Percentiles rank a stretch among this genome's conserved stretches.
phyloP scores from a whole-genome alignment of 768 basidiomycete genomes.

The Trametes coccinea region DNA sequence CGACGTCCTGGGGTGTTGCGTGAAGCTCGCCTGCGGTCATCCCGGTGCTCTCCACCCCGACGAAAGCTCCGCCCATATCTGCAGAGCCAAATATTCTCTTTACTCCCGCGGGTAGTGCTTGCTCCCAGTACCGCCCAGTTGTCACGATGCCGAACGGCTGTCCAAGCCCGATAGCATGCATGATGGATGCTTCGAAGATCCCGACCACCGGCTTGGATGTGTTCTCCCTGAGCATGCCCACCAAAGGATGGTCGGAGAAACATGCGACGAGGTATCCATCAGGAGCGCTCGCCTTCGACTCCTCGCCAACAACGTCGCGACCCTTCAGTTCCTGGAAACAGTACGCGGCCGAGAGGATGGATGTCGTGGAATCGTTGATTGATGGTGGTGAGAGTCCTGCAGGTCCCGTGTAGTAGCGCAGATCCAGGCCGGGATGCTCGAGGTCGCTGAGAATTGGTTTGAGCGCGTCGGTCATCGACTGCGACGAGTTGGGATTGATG shows the following conservation, averaged over 20 bases:
- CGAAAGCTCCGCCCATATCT: conserved; percentile 26
- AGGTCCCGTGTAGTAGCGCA: conserved; percentile 27
- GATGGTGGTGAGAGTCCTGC: conserved; percentile 20
- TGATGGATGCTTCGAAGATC: conserved; percentile 39
- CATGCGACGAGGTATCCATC: conserved; percentile 33
- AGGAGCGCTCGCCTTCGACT: not conserved
- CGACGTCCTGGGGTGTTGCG: conserved; percentile 26
- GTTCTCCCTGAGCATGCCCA: conserved; percentile 24
- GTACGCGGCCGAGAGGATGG: conserved; percentile 21
- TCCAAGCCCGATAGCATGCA: conserved; percentile 29
- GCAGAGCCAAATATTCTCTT: conserved; percentile 24
- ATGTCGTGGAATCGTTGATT: conserved; percentile 25
- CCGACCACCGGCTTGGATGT: conserved; percentile 30
- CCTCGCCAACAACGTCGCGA: conserved; percentile 3
- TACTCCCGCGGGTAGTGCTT: conserved; percentile 29
- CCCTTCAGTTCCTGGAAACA: conserved; percentile 7
- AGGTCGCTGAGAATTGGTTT: conserved; percentile 24
- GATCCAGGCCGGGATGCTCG: conserved; percentile 2
- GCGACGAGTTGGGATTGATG: conserved; percentile 38
- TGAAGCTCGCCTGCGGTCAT: conserved; percentile 37
- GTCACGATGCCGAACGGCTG: conserved; percentile 38
- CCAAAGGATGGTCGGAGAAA: conserved; percentile 38
- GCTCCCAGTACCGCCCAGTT: conserved; percentile 39
- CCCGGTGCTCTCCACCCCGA: conserved; percentile 37
- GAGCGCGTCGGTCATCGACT: conserved; percentile 33